Percentiles rank a stretch among this genome's conserved stretches.
Evolutionary conservation across 768 basidiomycete genomes (phyloP).

Genomic region (Hydnomerulius pinastri): DNA sequence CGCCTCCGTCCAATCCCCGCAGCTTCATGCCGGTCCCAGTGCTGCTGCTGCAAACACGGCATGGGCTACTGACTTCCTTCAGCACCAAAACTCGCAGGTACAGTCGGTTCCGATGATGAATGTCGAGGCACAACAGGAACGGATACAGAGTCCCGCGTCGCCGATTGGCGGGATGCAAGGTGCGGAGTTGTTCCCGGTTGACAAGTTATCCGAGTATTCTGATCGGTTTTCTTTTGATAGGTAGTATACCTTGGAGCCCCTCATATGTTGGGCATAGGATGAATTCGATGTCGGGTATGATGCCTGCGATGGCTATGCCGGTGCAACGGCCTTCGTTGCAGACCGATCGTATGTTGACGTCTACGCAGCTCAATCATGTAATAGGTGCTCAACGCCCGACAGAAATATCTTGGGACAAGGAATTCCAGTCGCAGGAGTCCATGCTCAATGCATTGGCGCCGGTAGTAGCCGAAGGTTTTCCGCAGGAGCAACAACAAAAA

Average conservation of each 20-base stretch:
- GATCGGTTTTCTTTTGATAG: slow-evolving; percentile 23
- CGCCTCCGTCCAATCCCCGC: slow-evolving; percentile 15
- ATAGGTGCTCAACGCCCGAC: neutral
- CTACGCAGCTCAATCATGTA: neutral
- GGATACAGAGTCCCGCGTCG: slow-evolving; percentile 4
- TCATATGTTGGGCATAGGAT: slow-evolving; percentile 38
- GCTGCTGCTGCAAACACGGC: slow-evolving; percentile 23
- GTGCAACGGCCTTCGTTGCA: slow-evolving; percentile 29
- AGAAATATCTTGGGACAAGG: slow-evolving; percentile 57
- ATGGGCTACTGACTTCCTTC: slow-evolving; percentile 69
- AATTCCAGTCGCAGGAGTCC: slow-evolving; percentile 60
- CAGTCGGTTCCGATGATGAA: slow-evolving; percentile 4
- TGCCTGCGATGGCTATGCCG: slow-evolving; percentile 15
- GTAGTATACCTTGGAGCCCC: slow-evolving; percentile 41
- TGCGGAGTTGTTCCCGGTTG: slow-evolving; percentile 12
- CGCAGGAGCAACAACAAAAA: slow-evolving; percentile 27
- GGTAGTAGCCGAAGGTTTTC: slow-evolving; percentile 3
- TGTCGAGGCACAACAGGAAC: slow-evolving; percentile 15
- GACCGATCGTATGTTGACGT: slow-evolving; percentile 45
- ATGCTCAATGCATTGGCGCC: slow-evolving; percentile 29
- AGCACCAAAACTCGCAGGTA: slow-evolving; percentile 16
- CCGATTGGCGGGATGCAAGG: slow-evolving; percentile 13
- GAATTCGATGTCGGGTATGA: slow-evolving; percentile 39
- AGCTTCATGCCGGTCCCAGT: slow-evolving; percentile 13
- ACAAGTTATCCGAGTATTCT: neutral